Evolutionary conservation across 129 eudicot genomes (phyloP), one percentile per base, ranked within the genome.

Genomic region (Flaveria trinervia): DNA sequence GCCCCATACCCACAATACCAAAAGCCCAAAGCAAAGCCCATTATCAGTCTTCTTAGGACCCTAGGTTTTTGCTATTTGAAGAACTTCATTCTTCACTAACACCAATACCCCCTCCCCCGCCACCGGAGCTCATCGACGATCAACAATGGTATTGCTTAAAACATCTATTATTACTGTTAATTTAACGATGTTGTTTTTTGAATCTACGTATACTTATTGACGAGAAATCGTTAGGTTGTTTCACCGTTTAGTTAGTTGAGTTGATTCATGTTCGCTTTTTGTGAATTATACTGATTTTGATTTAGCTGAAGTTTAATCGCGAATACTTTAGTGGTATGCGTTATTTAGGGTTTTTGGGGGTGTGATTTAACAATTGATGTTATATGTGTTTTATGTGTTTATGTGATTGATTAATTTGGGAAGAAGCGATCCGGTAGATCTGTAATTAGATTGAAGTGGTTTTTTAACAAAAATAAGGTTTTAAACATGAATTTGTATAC

Each of bases 41-140:
- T 62, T 15, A 49, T 15, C 14, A n/a, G 25, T 0, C 14, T n/a
- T 25, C 52, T 18, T 0, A 52, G 66, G 65, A 72, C 68, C 73
- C 83, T 79, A 79, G 83, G 83, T 79, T 79, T 79, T 8, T 62
- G 77, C 59, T 79, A 79, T 79, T 6, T 79, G 68, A 79, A 13
- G 50, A 22, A 68, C 33, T 72, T 25, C 74, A 2, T 73, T 43
- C 39, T 36, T 36, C 41, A 36, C 8, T 36, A 23, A 44, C 46
- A 18, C 26, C 59, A 23, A 12, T 39, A 61, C 62, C 69, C 73
- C 83, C 23, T 70, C 65, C 36, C 30, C 70, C 36, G 33, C 49
- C 55, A 22, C 68, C 57, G 74, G 65, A 65, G 79, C 74, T 41
- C 68, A 30, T 71, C 36, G 55, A 50, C 26, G 56, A 62, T 6